Evolutionary conservation across 176 grass and related monocot species (phyloP).

Genomic region (Thalia dealbata): DNA sequence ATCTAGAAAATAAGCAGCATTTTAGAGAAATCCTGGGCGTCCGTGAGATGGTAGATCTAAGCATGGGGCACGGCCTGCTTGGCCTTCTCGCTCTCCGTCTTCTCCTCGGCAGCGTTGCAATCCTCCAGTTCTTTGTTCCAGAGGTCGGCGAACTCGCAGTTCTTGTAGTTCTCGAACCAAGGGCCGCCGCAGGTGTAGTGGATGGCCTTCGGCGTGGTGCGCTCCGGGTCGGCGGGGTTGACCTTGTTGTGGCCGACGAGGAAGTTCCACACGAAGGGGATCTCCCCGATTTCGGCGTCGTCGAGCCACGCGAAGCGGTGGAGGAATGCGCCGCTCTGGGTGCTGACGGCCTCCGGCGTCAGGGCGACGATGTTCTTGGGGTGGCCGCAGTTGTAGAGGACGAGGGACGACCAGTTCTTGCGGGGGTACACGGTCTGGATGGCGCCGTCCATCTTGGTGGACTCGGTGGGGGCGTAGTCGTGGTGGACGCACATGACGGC

Average conservation of each 20-base stretch:
- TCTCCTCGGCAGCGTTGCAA: slow-evolving; percentile 43
- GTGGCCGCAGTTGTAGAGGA: slow-evolving; percentile 80
- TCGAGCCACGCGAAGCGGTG: slow-evolving; percentile 88
- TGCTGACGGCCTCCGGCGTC: slow-evolving; percentile 67
- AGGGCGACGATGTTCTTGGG: slow-evolving; percentile 68
- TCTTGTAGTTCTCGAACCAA: slow-evolving; percentile 63
- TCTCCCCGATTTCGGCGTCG: slow-evolving; percentile 68
- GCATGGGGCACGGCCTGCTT: neutral
- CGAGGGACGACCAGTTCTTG: slow-evolving; percentile 98
- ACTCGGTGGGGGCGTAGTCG: slow-evolving; percentile 57
- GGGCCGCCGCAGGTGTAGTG: slow-evolving; percentile 84
- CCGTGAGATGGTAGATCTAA: neutral
- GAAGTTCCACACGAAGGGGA: slow-evolving; percentile 84
- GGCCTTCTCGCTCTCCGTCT: slow-evolving; percentile 1
- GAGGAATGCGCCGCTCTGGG: slow-evolving; percentile 45
- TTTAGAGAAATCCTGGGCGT: neutral
- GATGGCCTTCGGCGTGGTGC: slow-evolving; percentile 41
- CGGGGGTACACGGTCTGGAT: slow-evolving; percentile 74
- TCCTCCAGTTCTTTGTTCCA: slow-evolving; percentile 55
- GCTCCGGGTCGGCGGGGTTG: slow-evolving; percentile 31
- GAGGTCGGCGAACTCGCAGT: slow-evolving; percentile 75
- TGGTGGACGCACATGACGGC: slow-evolving; percentile 76
- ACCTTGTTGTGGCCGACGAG: slow-evolving; percentile 78
- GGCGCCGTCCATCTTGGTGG: slow-evolving; percentile 89
- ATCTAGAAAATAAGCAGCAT: neutral